Evolutionary conservation across 805 yeast species (phyloP).

Genomic region (Saccharomyces paradoxus): DNA sequence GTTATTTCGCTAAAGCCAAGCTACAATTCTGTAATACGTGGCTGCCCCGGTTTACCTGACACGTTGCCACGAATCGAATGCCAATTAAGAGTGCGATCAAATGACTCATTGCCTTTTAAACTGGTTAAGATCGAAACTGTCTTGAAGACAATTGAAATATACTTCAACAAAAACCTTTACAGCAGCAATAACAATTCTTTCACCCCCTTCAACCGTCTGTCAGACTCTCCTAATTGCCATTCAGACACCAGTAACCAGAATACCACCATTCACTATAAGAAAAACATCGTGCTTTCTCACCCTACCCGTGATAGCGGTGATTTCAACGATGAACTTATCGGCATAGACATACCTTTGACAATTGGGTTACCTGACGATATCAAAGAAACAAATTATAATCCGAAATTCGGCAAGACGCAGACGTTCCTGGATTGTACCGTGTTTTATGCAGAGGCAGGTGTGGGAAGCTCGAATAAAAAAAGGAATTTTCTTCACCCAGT

Average conservation of each 20-base stretch:
- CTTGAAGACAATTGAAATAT: conserved; percentile 40
- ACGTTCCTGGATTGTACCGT: conserved; percentile 37
- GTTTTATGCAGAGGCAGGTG: conserved; percentile 6
- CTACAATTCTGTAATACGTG: conserved; percentile 45
- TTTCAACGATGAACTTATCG: conserved; percentile 33
- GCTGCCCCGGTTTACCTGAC: conserved; percentile 63
- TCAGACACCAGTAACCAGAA: conserved; percentile 11
- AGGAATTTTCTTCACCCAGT: conserved; percentile 31
- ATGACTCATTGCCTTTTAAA: conserved; percentile 38
- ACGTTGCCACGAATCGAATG: conserved; percentile 55
- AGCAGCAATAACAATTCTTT: conserved; percentile 29
- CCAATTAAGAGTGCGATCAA: conserved; percentile 45
- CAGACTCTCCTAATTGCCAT: not conserved
- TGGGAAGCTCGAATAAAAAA: conserved; percentile 1
- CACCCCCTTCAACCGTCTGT: conserved; percentile 9
- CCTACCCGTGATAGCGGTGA: conserved; percentile 16
- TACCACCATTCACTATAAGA: conserved; percentile 27
- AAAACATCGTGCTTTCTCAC: conserved; percentile 20
- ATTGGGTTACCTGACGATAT: conserved; percentile 49
- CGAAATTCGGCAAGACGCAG: conserved; percentile 39
- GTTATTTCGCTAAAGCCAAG: conserved; percentile 40
- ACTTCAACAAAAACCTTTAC: conserved; percentile 20
- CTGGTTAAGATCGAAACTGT: conserved; percentile 42
- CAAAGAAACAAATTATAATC: conserved; percentile 43
- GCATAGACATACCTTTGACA: conserved; percentile 51